phyloP scores from a whole-genome alignment of 805 yeast species.

The Ogataea nonfermentans region DNA sequence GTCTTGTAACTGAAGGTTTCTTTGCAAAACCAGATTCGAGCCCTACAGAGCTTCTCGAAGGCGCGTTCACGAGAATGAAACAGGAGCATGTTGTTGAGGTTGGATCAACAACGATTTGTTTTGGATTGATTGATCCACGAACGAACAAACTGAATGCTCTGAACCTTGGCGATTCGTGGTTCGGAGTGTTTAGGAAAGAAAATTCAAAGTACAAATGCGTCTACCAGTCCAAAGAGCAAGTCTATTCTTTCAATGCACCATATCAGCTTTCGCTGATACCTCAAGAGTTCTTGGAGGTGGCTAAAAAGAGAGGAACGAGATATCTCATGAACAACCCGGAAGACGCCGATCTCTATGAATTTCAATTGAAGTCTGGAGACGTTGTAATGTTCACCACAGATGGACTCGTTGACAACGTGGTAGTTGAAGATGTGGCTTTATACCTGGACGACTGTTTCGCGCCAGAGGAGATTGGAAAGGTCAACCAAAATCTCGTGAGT shows the following conservation, averaged over 20 bases:
- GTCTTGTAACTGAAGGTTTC: constrained; percentile 44
- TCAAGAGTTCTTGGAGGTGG: constrained; percentile 48
- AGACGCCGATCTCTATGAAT: constrained; percentile 63
- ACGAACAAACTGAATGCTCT: constrained; percentile 58
- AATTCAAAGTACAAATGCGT: constrained; percentile 43
- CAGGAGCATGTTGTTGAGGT: constrained; percentile 64
- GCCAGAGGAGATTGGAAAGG: constrained; percentile 38
- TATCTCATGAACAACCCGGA: constrained; percentile 71
- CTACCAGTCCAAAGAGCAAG: constrained; percentile 70
- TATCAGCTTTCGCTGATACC: constrained; percentile 88
- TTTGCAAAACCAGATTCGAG: constrained; percentile 22
- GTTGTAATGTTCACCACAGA: constrained; percentile 86
- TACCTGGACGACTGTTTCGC: constrained; percentile 58
- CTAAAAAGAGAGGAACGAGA: constrained; percentile 52
- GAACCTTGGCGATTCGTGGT: constrained; percentile 94
- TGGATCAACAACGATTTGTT: constrained; percentile 93
- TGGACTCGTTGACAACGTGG: constrained; percentile 87
- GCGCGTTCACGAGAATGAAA: constrained; percentile 55
- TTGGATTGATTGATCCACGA: constrained; percentile 63
- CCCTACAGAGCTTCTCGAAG: constrained; percentile 50
- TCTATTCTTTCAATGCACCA: constrained; percentile 89
- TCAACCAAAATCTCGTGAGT: constrained; percentile 57
- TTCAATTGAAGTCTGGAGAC: constrained; percentile 69
- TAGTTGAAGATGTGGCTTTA: constrained; percentile 65
- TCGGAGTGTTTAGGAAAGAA: constrained; percentile 67